phyloP scores from a whole-genome alignment of 148 eudicot genomes.

The Vaccinium myrtillus region DNA sequence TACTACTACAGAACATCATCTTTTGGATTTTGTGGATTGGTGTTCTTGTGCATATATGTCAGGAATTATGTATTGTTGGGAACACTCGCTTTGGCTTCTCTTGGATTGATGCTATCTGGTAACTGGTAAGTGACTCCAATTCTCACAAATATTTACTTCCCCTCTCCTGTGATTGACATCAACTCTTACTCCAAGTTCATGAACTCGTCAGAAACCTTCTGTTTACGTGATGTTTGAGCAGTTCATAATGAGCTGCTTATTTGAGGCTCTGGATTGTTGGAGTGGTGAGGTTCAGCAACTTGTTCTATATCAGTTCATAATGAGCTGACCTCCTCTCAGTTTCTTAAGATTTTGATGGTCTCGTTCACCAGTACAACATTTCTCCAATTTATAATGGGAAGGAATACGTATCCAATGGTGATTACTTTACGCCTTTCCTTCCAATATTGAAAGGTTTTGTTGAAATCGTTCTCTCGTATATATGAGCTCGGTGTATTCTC shows the following conservation, averaged over 20 bases:
- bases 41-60: too few relatives aligned
- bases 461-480: neutral
- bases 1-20: neutral
- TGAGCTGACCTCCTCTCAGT: neutral
- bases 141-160: neutral
- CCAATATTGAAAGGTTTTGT: slow-evolving; percentile 68
- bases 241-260: neutral
- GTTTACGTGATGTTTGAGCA: neutral
- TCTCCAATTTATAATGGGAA: slow-evolving; percentile 83
- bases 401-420: slow-evolving; percentile 72
- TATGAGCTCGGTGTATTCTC: neutral
- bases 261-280: neutral
- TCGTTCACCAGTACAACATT: slow-evolving; percentile 59
- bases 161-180: slow-evolving; percentile 8
- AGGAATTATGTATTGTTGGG: too few relatives aligned
- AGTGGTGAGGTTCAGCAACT: neutral
- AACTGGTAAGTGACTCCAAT: slow-evolving; percentile 44
- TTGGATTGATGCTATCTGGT: slow-evolving; percentile 96
- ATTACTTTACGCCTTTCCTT: slow-evolving; percentile 74
- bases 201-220: neutral
- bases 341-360: neutral
- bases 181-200: neutral
- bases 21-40: too few relatives aligned
- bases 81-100: slow-evolving; percentile 42
- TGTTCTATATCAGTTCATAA: neutral